Percentiles rank a stretch among this genome's conserved stretches.
Conservation (phyloP, 768 basidiomycete species). For the Amanita molliuscula region DNA sequence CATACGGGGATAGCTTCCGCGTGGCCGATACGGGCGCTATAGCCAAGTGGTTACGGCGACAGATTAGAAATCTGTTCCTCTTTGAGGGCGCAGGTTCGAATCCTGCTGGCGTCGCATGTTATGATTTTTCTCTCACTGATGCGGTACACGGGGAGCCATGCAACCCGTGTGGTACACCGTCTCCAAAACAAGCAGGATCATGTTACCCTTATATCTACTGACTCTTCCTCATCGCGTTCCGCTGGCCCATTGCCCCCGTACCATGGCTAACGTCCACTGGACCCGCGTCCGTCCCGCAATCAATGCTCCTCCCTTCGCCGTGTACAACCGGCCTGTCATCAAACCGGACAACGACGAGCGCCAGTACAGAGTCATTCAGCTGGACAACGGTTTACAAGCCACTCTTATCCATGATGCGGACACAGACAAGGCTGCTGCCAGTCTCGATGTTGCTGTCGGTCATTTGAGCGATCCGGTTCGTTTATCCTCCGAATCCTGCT, state of each 20-base stretch:
- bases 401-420: constrained; percentile 74
- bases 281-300: constrained; percentile 18
- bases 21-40: constrained; percentile 32
- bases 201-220: neutral
- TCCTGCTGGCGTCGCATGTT: constrained; percentile 45
- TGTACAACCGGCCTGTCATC: constrained; percentile 52
- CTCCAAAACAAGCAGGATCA: neutral
- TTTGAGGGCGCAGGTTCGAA: constrained; percentile 51
- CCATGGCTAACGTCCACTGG: constrained; percentile 21
- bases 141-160: neutral
- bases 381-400: constrained; percentile 87
- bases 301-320: constrained; percentile 32
- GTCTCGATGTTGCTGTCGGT: constrained; percentile 90
- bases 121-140: constrained; percentile 6
- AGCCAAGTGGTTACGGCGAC: constrained; percentile 66
- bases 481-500: constrained; percentile 7
- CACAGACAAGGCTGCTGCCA: constrained; percentile 92
- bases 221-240: neutral
- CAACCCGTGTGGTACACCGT: constrained; percentile 1
- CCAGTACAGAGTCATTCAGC: constrained; percentile 67
- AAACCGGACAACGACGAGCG: constrained; percentile 73
- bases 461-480: constrained; percentile 88
- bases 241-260: neutral
- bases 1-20: neutral
- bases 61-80: constrained; percentile 56